Base-by-base conservation (phyloP, 2,329 filamentous ascomycete species). In the Endocalyx cinctus region DNA sequence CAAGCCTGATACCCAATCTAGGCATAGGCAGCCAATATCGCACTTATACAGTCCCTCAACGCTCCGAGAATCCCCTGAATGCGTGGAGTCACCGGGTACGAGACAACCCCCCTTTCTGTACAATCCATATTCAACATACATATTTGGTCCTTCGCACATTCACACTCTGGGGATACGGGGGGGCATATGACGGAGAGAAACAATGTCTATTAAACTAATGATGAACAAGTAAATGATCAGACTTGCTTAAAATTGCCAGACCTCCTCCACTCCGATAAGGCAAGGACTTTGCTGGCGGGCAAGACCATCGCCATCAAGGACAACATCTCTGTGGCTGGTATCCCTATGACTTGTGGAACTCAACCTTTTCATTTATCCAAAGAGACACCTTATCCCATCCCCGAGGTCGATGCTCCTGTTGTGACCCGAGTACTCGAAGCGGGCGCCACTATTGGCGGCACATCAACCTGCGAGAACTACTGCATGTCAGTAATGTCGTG, bases 391-490 rank as follows among this genome's bases (percentile, higher is more conserved):
- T 51, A 52, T 30, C 52, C 51, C 2, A 32, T 58, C 15, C 55
- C 60, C 4, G 33, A 41, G 3, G 53, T 62, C 33, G 60, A 64
- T 36, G 59, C 60, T 4, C 44, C 52, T 0, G 47, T 62, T n/a
- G 50, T 60, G 3, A 46, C 46, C 23, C 53, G 59, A 5, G 17
- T 63, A 4, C 49, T 64, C 4, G 45, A 52, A 25, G 54, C 56
- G 5, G 59, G 59, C 5, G 58, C 45, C 6, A 47, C 40, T 2
- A 53, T 63, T 28, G 50, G 46, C 7, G 60, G 60, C 10, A 58
- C 57, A 2, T 52, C 58, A 5, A 60, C 51, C 6, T 63, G 60
- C 38, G 60, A 64, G 36, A 60, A 59, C 34, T 62, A 58, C 41
- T 63, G 50, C 30, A 36, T 58, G 19, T 54, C 57, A 2, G 57